These are phyloP conservation scores for Cymodocea nodosa DNA, from an alignment of 116 monocot species.

Conservation along the genomic window DNA sequence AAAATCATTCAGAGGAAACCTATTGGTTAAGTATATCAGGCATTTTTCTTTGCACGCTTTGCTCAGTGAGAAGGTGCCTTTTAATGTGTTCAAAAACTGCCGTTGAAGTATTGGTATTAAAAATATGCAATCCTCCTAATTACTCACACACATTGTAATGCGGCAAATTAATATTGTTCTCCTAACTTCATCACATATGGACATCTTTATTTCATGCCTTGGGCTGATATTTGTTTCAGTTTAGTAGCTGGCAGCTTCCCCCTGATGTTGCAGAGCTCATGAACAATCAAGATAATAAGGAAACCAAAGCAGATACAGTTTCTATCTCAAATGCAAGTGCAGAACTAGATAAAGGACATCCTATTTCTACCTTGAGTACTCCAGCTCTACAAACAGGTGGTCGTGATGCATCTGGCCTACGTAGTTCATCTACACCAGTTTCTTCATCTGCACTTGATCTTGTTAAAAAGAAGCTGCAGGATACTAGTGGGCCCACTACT, in stretches of 20 bases:
- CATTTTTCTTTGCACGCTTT: too few relatives aligned
- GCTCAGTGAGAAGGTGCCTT: too few relatives aligned
- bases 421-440: slow-evolving; percentile 31
- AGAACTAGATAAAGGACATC: slow-evolving; percentile 24
- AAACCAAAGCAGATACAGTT: slow-evolving; percentile 20
- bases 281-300: slow-evolving; percentile 37
- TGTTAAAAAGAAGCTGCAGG: slow-evolving; percentile 96
- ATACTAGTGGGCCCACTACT: slow-evolving; percentile 40
- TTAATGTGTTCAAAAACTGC: too few relatives aligned
- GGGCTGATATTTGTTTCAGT: slow-evolving; percentile 24
- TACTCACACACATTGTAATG: too few relatives aligned
- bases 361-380: slow-evolving; percentile 21
- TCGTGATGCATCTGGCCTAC: slow-evolving; percentile 48
- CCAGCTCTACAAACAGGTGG: slow-evolving; percentile 73
- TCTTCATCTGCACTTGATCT: slow-evolving; percentile 84
- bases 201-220: background rate
- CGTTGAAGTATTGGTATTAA: too few relatives aligned
- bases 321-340: slow-evolving; percentile 22
- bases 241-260: slow-evolving; percentile 97
- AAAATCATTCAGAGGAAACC: too few relatives aligned
- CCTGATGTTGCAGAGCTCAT: slow-evolving; percentile 49
- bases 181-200: too few relatives aligned
- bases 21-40: too few relatives aligned
- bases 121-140: too few relatives aligned
- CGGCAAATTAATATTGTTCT: too few relatives aligned